These are phyloP conservation scores for Marchantia paleacea DNA, from an alignment of 225 moss, liverwort and hornwort species.

Conservation along the genomic window DNA sequence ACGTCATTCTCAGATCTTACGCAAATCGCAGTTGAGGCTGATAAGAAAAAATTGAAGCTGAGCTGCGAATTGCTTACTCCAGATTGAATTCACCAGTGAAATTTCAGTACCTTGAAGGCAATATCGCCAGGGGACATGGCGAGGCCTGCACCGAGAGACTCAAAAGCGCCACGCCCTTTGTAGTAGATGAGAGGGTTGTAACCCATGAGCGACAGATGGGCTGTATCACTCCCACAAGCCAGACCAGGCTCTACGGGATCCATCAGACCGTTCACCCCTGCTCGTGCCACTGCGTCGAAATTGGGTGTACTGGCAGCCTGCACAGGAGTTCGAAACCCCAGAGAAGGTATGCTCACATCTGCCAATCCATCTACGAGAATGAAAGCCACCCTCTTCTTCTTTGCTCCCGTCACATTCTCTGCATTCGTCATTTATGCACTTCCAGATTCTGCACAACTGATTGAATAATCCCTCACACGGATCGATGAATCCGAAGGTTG, in stretches of 20 bases:
- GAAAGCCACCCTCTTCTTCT: slow-evolving; percentile 67
- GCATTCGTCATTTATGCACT: neutral
- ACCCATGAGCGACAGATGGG: slow-evolving; percentile 85
- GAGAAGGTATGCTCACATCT: slow-evolving; percentile 74
- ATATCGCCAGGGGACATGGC: slow-evolving; percentile 98
- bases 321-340: slow-evolving; percentile 68
- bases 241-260: slow-evolving; percentile 97
- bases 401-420: neutral
- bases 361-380: slow-evolving; percentile 83
- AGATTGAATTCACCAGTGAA: no score
- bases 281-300: slow-evolving; percentile 80
- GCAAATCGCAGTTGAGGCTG: no score
- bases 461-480: no score
- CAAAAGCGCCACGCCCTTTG: slow-evolving; percentile 91
- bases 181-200: slow-evolving; percentile 82
- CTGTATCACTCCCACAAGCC: slow-evolving; percentile 94
- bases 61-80: no score
- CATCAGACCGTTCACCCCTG: slow-evolving; percentile 88
- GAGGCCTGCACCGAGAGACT: slow-evolving; percentile 88
- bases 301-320: slow-evolving; percentile 83
- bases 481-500: no score
- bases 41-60: no score
- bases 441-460: no score
- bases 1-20: no score
- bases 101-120: slow-evolving; percentile 77